Conservation (phyloP, 352 stramenopile genomes). For the Phytophthora brassicae region DNA sequence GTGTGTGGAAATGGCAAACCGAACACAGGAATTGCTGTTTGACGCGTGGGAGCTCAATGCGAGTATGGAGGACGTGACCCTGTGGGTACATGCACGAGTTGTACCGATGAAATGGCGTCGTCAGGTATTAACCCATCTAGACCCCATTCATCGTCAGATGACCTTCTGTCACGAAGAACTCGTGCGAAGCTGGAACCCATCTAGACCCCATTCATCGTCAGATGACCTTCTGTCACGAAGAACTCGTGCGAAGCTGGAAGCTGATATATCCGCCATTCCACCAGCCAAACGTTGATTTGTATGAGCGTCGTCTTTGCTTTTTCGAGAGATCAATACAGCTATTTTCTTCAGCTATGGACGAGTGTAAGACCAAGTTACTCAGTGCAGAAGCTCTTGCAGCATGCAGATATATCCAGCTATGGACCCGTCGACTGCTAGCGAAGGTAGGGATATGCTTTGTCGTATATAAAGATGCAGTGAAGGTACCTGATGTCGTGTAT, state of each 20-base stretch:
- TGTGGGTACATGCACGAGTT: constrained; percentile 44
- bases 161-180: constrained; percentile 37
- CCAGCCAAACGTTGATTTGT: constrained; percentile 37
- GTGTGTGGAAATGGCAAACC: constrained; percentile 36
- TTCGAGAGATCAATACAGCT: constrained; percentile 33
- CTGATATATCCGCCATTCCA: constrained; percentile 52
- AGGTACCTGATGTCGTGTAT: neutral
- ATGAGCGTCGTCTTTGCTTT: constrained; percentile 39
- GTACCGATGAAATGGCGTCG: constrained; percentile 44
- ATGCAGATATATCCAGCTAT: constrained; percentile 48
- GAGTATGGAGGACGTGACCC: constrained; percentile 32
- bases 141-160: constrained; percentile 40
- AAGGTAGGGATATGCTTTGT: constrained; percentile 35
- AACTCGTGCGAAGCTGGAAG: constrained; percentile 37
- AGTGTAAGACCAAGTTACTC: constrained; percentile 36
- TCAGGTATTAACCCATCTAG: constrained; percentile 42
- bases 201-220: constrained; percentile 39
- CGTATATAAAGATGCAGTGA: neutral
- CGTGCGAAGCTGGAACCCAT: constrained; percentile 34
- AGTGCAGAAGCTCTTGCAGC: constrained; percentile 36
- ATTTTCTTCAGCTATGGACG: constrained; percentile 28
- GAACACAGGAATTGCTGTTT: constrained; percentile 37
- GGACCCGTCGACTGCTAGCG: constrained; percentile 42
- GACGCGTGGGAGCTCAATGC: constrained; percentile 40
- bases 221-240: constrained; percentile 36